Conservation (phyloP, 2,329 filamentous ascomycete species). For the Sarocladiaceae sp. region DNA sequence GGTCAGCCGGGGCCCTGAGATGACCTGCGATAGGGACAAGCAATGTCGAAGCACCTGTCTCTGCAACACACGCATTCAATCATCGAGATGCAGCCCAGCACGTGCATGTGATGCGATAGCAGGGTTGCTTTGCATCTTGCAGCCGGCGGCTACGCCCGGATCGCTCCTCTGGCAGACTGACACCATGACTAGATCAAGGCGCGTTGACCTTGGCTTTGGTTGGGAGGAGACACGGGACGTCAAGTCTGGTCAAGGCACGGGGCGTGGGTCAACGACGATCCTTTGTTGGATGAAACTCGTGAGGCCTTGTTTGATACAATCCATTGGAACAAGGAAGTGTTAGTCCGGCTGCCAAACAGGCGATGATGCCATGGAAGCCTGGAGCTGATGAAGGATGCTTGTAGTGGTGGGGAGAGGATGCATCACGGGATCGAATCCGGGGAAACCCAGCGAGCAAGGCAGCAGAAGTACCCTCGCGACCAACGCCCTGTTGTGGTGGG, state of each 20-base stretch:
- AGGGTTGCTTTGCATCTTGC: conserved; percentile 3
- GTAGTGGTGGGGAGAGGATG: neutral
- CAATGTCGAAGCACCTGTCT: neutral
- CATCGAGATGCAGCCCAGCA: neutral
- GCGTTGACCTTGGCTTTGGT: neutral
- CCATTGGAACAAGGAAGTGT: neutral
- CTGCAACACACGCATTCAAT: neutral
- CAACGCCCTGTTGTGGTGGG: neutral
- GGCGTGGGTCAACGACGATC: neutral
- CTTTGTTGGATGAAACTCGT: neutral
- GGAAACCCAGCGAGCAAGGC: neutral
- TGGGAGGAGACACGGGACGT: neutral
- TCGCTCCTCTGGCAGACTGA: neutral
- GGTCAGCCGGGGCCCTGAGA: neutral
- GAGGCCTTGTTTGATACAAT: neutral
- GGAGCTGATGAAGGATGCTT: conserved; percentile 3
- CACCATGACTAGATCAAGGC: neutral
- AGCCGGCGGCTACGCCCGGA: neutral
- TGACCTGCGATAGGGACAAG: neutral
- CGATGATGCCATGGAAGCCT: conserved; percentile 7
- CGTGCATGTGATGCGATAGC: conserved; percentile 7
- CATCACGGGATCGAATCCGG: conserved; percentile 7
- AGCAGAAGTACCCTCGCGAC: neutral
- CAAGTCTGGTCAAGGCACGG: neutral
- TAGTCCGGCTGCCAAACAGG: neutral